These are phyloP conservation scores for Chlamydomonas asymmetrica DNA, from an alignment of 139 green algal species.

Conservation along the genomic window DNA sequence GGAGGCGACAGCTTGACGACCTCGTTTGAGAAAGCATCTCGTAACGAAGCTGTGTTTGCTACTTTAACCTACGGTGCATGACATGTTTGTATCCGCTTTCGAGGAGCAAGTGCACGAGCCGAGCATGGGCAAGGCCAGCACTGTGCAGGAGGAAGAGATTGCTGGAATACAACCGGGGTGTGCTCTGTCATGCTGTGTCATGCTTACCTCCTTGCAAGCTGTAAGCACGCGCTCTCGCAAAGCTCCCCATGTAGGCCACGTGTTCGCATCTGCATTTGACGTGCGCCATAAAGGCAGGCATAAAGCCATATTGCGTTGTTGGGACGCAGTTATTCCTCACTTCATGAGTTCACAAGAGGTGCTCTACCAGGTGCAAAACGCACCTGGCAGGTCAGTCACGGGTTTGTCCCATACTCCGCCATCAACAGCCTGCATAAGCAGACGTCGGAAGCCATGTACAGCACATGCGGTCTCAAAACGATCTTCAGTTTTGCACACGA, in stretches of 20 bases:
- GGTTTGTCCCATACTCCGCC: slow-evolving; percentile 67
- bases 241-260: slow-evolving; percentile 79
- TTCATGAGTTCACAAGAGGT: neutral
- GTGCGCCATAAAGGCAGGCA: neutral
- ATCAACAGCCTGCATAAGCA: slow-evolving; percentile 59
- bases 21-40: slow-evolving; percentile 74
- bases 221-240: slow-evolving; percentile 73
- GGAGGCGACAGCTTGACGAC: slow-evolving; percentile 76
- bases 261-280: slow-evolving; percentile 65
- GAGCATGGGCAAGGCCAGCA: no score
- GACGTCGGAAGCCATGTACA: neutral
- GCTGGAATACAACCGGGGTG: no score
- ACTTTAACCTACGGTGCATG: no score
- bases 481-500: neutral
- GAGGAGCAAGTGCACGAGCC: no score
- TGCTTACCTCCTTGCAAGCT: slow-evolving; percentile 58
- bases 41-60: slow-evolving; percentile 60
- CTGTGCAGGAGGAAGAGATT: no score
- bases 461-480: neutral
- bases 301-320: neutral
- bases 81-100: no score
- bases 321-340: neutral
- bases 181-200: slow-evolving; percentile 11
- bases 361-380: neutral
- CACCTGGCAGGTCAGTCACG: slow-evolving; percentile 56